Evolutionary conservation across 805 yeast genomes (phyloP).

Genomic region (Ogataea neopini): DNA sequence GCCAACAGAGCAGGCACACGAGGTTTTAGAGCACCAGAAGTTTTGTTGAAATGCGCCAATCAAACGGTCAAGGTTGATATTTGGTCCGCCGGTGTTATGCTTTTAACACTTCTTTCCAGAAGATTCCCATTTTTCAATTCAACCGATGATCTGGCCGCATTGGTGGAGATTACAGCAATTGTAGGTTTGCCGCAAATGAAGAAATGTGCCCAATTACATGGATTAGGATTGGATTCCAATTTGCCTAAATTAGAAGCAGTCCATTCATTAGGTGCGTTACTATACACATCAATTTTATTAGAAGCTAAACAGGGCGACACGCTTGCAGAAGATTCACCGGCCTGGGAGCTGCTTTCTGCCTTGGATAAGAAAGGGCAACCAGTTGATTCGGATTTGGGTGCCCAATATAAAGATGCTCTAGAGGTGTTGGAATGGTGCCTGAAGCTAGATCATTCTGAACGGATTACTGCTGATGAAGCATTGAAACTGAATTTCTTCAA

Average conservation of each 20-base stretch:
- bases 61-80: constrained; percentile 82
- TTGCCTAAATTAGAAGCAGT: constrained; percentile 50
- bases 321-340: constrained; percentile 71
- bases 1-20: constrained; percentile 97
- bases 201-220: constrained; percentile 81
- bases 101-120: constrained; percentile 72
- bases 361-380: constrained; percentile 45
- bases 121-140: constrained; percentile 94
- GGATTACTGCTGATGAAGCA: constrained; percentile 60
- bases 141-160: constrained; percentile 88
- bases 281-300: constrained; percentile 41
- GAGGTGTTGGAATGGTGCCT: constrained; percentile 59
- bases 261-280: constrained; percentile 42
- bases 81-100: constrained; percentile 91
- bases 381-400: constrained; percentile 37
- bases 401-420: constrained; percentile 46
- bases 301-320: constrained; percentile 57
- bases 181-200: constrained; percentile 77
- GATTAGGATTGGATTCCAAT: constrained; percentile 77
- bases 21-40: constrained; percentile 95
- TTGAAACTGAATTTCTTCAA: constrained; percentile 60
- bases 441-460: constrained; percentile 54
- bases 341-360: constrained; percentile 59
- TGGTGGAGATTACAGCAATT: constrained; percentile 77
- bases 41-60: constrained; percentile 78